These are phyloP conservation scores for Magnaporthiopsis incrustans DNA, from an alignment of 2,329 filamentous ascomycete species.

Conservation along the genomic window DNA sequence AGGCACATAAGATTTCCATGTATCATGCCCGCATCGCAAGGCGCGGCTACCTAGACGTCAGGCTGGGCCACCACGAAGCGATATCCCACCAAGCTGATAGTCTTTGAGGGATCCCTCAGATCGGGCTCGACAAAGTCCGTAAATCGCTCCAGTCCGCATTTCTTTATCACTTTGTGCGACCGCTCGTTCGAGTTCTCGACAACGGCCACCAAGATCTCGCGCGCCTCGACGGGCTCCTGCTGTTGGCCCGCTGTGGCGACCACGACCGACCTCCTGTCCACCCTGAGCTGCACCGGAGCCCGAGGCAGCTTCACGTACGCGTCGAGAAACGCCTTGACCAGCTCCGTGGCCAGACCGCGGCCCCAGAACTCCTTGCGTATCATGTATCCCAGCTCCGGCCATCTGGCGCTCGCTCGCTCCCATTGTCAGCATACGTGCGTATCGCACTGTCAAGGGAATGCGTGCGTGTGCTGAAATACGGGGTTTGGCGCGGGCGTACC, in stretches of 20 bases:
- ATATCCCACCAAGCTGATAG: constrained; percentile 15
- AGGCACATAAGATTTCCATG: too few relatives aligned
- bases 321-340: constrained; percentile 36
- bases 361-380: constrained; percentile 46
- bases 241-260: constrained; percentile 8
- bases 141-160: constrained; percentile 44
- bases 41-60: not conserved
- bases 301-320: constrained; percentile 43
- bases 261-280: constrained; percentile 29
- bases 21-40: not conserved
- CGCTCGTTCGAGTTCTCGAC: constrained; percentile 39
- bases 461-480: too few relatives aligned
- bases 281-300: constrained; percentile 32
- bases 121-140: constrained; percentile 29
- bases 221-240: constrained; percentile 17
- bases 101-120: constrained; percentile 14
- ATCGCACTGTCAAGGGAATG: not conserved
- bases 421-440: not conserved
- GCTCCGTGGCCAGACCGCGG: constrained; percentile 49
- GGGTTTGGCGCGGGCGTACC: constrained; percentile 19
- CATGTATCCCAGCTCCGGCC: constrained; percentile 54
- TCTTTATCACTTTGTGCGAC: constrained; percentile 49
- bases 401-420: constrained; percentile 16
- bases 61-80: constrained; percentile 9
- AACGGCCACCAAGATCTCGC: constrained; percentile 37